phyloP scores from a whole-genome alignment of 179 eudicot genomes.

The Patellifolia procumbens region DNA sequence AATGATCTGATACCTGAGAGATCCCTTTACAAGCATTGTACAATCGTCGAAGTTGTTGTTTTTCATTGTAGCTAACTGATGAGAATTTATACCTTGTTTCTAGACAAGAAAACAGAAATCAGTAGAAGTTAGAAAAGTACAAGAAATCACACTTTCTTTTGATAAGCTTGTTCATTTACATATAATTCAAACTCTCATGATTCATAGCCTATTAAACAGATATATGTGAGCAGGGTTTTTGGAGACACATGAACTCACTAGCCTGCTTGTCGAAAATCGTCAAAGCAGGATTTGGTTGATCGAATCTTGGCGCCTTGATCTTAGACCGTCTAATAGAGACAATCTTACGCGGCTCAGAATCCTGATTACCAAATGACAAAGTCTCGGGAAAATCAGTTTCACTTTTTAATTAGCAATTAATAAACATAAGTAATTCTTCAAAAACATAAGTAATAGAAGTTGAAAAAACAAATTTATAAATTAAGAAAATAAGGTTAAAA shows the following conservation, averaged over 20 bases:
- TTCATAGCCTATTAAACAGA: neutral
- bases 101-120: constrained; percentile 23
- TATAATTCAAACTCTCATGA: neutral
- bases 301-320: constrained; percentile 66
- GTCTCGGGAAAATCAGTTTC: no score
- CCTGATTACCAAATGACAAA: constrained; percentile 42
- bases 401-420: no score
- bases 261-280: constrained; percentile 49
- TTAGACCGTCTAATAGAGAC: constrained; percentile 60
- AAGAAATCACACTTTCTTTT: no score
- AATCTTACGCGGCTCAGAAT: constrained; percentile 65
- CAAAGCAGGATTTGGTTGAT: constrained; percentile 61
- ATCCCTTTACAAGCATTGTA: constrained; percentile 88
- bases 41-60: constrained; percentile 62
- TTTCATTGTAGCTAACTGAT: constrained; percentile 51
- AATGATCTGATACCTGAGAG: constrained; percentile 57
- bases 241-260: constrained; percentile 40
- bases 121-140: neutral
- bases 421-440: no score
- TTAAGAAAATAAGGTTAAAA: no score
- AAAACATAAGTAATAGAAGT: no score
- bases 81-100: constrained; percentile 66
- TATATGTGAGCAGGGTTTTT: neutral
- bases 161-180: neutral
- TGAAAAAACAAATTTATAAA: no score